Evolutionary conservation across 169 alveolate species (phyloP).

Genomic region (Plasmodium ovale): DNA sequence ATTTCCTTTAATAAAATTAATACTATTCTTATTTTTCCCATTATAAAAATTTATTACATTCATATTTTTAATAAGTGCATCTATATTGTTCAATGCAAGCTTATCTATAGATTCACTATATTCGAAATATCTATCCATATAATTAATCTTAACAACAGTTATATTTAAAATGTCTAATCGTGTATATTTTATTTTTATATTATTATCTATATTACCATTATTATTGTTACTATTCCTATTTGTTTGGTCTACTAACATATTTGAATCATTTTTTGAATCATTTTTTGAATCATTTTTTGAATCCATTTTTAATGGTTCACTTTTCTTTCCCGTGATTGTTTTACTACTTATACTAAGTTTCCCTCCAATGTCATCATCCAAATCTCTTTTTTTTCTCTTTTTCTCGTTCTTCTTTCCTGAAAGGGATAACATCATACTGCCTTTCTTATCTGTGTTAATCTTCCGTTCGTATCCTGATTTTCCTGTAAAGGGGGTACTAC

Average conservation of each 20-base stretch:
- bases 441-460: not conserved
- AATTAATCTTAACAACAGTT: slow-evolving; percentile 40
- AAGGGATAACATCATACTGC: not conserved
- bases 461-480: not conserved
- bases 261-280: not conserved
- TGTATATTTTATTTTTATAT: slow-evolving; percentile 2
- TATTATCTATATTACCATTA: not conserved
- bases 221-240: not conserved
- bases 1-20: slow-evolving; percentile 52
- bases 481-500: not conserved
- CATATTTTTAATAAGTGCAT: slow-evolving; percentile 50
- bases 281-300: not conserved
- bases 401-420: slow-evolving; percentile 7
- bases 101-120: slow-evolving; percentile 37
- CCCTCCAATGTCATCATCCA: not conserved
- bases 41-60: slow-evolving; percentile 44
- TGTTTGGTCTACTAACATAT: not conserved
- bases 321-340: not conserved
- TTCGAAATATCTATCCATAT: slow-evolving; percentile 39
- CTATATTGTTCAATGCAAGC: slow-evolving; percentile 36
- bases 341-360: not conserved
- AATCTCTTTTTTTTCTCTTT: slow-evolving; percentile 5
- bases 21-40: slow-evolving; percentile 26
- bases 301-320: not conserved
- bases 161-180: slow-evolving; percentile 21